phyloP scores from a whole-genome alignment of 1,284 basidiomycete genomes.

The Ceratobasidium sp. region DNA sequence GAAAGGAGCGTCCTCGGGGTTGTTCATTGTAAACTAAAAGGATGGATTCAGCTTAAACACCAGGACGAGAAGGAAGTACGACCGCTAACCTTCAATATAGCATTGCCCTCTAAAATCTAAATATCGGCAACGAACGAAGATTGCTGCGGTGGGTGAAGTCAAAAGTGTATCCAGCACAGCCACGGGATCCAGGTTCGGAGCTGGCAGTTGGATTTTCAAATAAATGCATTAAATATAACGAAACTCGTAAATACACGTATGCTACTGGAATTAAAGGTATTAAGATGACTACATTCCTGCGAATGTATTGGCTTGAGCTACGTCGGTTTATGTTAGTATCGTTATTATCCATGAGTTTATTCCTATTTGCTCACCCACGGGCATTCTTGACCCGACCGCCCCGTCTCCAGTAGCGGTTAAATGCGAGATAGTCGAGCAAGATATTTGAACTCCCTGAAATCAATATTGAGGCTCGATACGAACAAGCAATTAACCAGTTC shows the following conservation, averaged over 20 bases:
- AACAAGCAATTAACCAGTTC: not conserved
- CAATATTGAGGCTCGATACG: not conserved
- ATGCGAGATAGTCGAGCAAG: constrained; percentile 38
- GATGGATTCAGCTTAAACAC: not conserved
- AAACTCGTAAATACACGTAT: too few relatives aligned
- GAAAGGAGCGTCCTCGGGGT: constrained; percentile 44
- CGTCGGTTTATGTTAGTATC: too few relatives aligned
- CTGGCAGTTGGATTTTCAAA: not conserved
- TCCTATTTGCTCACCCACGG: not conserved
- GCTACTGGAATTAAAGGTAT: too few relatives aligned
- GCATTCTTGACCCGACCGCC: constrained; percentile 1
- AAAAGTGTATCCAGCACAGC: constrained; percentile 39
- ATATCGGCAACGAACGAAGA: constrained; percentile 1
- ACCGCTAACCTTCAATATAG: constrained; percentile 12
- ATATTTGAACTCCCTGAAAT: constrained; percentile 34
- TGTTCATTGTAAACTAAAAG: constrained; percentile 35
- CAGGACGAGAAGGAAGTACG: too few relatives aligned
- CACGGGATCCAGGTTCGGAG: not conserved
- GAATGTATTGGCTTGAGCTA: not conserved
- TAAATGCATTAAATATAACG: not conserved
- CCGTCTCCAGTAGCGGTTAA: constrained; percentile 40
- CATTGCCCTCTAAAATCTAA: constrained; percentile 20
- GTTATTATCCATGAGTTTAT: too few relatives aligned
- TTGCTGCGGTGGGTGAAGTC: constrained; percentile 27
- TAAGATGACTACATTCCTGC: not conserved